Percentiles rank a stretch among this genome's conserved stretches.
These are phyloP conservation scores for Rhipidocladum racemiflorum DNA, from an alignment of 176 grass and related monocot genomes.

Conservation along the genomic window DNA sequence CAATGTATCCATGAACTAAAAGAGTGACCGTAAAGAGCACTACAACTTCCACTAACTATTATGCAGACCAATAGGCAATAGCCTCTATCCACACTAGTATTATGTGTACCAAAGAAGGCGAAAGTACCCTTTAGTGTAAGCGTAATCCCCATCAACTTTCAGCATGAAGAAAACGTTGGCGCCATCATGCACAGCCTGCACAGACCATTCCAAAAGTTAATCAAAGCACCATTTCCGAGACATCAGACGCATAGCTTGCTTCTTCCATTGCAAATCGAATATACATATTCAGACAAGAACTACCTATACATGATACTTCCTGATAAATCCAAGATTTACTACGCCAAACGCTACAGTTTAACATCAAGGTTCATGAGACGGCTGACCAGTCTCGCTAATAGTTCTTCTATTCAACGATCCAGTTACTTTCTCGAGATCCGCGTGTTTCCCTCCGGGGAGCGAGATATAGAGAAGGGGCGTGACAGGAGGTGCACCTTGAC, in stretches of 20 bases:
- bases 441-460: neutral
- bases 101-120: conserved; percentile 10
- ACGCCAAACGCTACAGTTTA: neutral
- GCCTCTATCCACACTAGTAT: neutral
- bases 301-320: neutral
- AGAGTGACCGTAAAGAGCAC: conserved; percentile 18
- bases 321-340: conserved; percentile 7
- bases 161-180: conserved; percentile 84
- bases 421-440: conserved; percentile 2
- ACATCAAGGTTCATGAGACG: conserved; percentile 3
- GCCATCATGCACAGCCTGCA: conserved; percentile 94
- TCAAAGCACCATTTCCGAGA: conserved; percentile 28
- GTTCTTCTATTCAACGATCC: neutral
- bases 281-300: neutral
- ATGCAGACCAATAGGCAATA: neutral
- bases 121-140: conserved; percentile 82
- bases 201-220: conserved; percentile 45
- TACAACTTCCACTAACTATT: conserved; percentile 25
- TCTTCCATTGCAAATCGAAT: neutral
- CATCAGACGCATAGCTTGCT: neutral
- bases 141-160: conserved; percentile 81
- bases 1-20: conserved; percentile 20
- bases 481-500: conserved; percentile 60
- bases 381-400: neutral
- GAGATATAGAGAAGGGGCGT: neutral